Base-by-base conservation (phyloP, 169 alveolate genomes). In the Theileria luwenshuni region DNA sequence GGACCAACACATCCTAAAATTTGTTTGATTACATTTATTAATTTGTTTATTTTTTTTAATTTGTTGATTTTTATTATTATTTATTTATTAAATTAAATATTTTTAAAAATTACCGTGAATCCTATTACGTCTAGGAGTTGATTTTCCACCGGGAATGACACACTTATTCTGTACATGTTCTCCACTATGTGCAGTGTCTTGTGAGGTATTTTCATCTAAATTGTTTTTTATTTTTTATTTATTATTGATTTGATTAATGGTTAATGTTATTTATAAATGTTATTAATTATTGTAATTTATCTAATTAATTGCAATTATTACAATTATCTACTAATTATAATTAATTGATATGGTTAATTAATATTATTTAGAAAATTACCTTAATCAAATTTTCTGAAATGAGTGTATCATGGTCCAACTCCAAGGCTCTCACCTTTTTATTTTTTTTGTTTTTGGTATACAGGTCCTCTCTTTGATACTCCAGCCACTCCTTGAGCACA, bases 141-240 rank as follows among this genome's bases (percentile, higher is more conserved):
- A 30, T 68, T 65, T 65, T 81, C 85, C 47, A 69, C 38, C 0
- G 89, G 89, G 56, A 81, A 81, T 0, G 89, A 10, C 0, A 74
- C 81, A 33, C 85, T 73, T n/a, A 74, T 69, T 8, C 85, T 58
- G 32, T 81, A 81, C 2, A 81, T 41, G 52, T 81, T 81, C 35
- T 48, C 75, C 21, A 81, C 63, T 21, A 74, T 61, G 47, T 81
- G 89, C 67, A 81, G 75, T 27, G 80, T 74, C 33, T 65, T 81
- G 65, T 81, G 89, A 30, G 89, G 89, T n/a, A 81, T 81, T 43
- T 81, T 72, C 85, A 81, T 73, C 70, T 74, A 63, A 25, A 45
- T 30, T 8, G 25, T 23, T 23, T 23, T 59, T 1, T 51, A 27
- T 5, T 12, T 1, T 17, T n/a, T n/a, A n/a, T n/a, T n/a, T n/a